Base-by-base conservation (phyloP, 2,329 filamentous ascomycete species). In the Exophiala xenobiotica region DNA sequence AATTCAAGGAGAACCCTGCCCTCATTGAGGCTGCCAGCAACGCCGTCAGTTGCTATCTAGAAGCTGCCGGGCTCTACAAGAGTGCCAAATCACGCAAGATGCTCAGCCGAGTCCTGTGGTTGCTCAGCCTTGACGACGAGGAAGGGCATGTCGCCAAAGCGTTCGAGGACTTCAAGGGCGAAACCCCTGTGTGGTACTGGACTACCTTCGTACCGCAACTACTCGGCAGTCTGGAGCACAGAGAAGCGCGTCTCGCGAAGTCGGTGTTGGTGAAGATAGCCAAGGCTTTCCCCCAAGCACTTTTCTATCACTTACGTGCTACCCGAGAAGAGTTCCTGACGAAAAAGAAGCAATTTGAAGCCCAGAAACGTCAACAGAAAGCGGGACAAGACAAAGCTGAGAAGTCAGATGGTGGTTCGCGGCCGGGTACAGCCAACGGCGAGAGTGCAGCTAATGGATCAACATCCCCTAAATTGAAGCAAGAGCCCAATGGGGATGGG, bases 151-250 rank as follows among this genome's bases (percentile, higher is more conserved):
- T 99, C 54, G 87, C 89, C 0, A 78, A 83, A 62, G 90, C 92
- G 9, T 99, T 96, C 61, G 90, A 96, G 59, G 89, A 92, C 61
- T 99, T 93, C 74, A 96, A 97, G 75, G 93, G 93, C 45, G 95
- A 99, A 62, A 95, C 90, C 2, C 90, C 91, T 0, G 90, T 95
- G 9, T 99, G 93, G 93, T 99, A 97, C 73, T 99, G 93, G 93
- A 96, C 97, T 61, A 97, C 92, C 0, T 99, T 95, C 68, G 97
- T 99, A 58, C 93, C 93, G 14, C 93, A 99, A 70, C 79, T 99
- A 35, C 81, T 99, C 24, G 92, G 90, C 37, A 93, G 92, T 46
- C 78, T 99, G 44, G 89, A 88, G 2, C 86, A 96, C 65, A 91
- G 92, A 62, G 95, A 99, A 70, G 92, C 90, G 9, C 83, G 85